These are phyloP conservation scores for Macrocystidia cucumis DNA, from an alignment of 1,284 basidiomycete genomes.

Conservation along the genomic window DNA sequence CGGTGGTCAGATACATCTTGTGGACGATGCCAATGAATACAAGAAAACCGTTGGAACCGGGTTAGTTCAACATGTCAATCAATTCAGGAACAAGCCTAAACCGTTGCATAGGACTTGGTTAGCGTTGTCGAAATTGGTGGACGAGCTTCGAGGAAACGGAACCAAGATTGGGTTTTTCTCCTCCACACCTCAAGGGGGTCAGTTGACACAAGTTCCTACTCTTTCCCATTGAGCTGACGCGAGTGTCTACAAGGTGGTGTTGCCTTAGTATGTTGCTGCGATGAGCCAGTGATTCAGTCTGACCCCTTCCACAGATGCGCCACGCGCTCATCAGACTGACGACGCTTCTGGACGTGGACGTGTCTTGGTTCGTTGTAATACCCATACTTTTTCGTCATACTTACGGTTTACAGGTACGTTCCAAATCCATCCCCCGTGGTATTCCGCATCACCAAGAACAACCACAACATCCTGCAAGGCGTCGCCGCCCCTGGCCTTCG, in stretches of 20 bases:
- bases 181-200: constrained; percentile 84
- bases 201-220: constrained; percentile 11
- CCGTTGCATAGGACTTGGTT: constrained; percentile 56
- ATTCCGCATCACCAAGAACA: constrained; percentile 89
- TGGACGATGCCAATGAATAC: constrained; percentile 71
- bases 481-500: constrained; percentile 71
- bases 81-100: too few species aligned
- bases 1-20: constrained; percentile 70
- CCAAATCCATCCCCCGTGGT: constrained; percentile 81
- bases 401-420: constrained; percentile 54
- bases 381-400: constrained; percentile 2
- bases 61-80: constrained; percentile 19
- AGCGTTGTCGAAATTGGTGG: constrained; percentile 68
- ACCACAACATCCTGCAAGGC: constrained; percentile 85
- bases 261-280: constrained; percentile 54
- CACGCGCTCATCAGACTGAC: constrained; percentile 84
- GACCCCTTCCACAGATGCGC: constrained; percentile 63
- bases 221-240: constrained; percentile 10
- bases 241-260: constrained; percentile 60
- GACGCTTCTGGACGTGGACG: constrained; percentile 70
- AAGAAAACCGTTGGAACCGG: constrained; percentile 56
- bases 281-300: too few species aligned
- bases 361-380: constrained; percentile 50
- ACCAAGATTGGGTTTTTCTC: constrained; percentile 86
- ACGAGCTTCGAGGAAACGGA: constrained; percentile 76